Conservation (phyloP, 2,329 filamentous ascomycete species). For the Falciphora oryzae region DNA sequence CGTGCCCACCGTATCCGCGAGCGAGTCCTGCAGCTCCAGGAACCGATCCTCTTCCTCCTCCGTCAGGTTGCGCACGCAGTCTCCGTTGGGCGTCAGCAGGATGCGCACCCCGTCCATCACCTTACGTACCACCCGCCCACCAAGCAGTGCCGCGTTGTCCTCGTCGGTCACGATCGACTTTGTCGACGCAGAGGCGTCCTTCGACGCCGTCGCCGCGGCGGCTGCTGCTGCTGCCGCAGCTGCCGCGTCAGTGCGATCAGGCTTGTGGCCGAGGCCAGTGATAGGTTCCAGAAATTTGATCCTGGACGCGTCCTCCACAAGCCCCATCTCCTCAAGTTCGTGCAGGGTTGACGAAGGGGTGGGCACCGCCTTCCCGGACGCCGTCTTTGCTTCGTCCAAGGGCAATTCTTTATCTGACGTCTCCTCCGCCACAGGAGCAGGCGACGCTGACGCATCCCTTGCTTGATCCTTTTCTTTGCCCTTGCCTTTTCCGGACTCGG, state of each 20-base stretch:
- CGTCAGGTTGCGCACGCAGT: conserved; percentile 67
- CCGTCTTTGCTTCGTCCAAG: conserved; percentile 10
- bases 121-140: conserved; percentile 55
- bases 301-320: conserved; percentile 13
- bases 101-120: conserved; percentile 59
- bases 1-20: conserved; percentile 44
- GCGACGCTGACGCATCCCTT: background rate
- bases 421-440: background rate
- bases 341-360: conserved; percentile 14
- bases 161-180: conserved; percentile 46
- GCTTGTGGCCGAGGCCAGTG: background rate
- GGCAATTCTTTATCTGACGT: background rate
- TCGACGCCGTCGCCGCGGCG: conserved; percentile 10
- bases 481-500: conserved; percentile 6
- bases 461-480: conserved; percentile 9
- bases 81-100: conserved; percentile 69
- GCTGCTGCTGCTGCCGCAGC: conserved; percentile 4
- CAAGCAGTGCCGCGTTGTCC: conserved; percentile 49
- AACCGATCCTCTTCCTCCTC: conserved; percentile 65
- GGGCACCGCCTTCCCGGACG: conserved; percentile 10
- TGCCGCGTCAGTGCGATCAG: conserved; percentile 3
- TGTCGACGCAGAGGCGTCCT: conserved; percentile 23
- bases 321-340: conserved; percentile 14
- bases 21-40: conserved; percentile 57
- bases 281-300: conserved; percentile 4